Base-by-base conservation (phyloP, 1,284 basidiomycete species). In the Ustilago crameri region DNA sequence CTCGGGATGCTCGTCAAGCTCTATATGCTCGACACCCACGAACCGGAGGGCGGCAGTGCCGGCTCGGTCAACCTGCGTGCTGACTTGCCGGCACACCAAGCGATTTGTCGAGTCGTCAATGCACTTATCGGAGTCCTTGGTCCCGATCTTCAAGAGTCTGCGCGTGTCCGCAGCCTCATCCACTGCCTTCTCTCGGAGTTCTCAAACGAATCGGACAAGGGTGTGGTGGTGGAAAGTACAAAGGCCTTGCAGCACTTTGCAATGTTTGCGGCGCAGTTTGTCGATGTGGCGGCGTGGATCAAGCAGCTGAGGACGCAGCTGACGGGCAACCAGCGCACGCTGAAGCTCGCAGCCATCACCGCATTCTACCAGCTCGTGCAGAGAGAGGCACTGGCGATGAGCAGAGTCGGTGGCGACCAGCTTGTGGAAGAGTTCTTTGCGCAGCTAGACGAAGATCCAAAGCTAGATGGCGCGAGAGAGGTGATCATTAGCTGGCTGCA, bases 341-440 rank as follows among this genome's bases (percentile, higher is more conserved):
- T 97, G 63, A 96, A 95, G 85, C 88, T 95, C 5, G 93, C 94
- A 1, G 93, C 95, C 0, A 95, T 97, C 81, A 93, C 95, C 75
- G 93, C 93, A 0, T 86, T 98, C 18, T 98, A 98, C 81, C 95
- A 98, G 81, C 91, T 98, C 20, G 94, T 98, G 0, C 96, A 98
- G 85, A 91, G 93, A 64, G 93, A 98, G 84, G 95, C 95, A 0
- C 84, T 94, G 3, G 87, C 90, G 5, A 93, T 98, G 88, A 96
- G 93, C 15, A 91, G 91, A 77, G 85, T 98, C 2, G 96, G 96
- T 17, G 96, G 96, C 1, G 94, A 98, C 83, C 88, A 88, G 47
- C 87, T 99, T 9, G 96, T 98, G 0, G 93, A 95, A 80, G 92
- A 96, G 74, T 87, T 99, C 9, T 98, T 98, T 81, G 91, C 90